phyloP scores from a whole-genome alignment of 2,329 filamentous ascomycete genomes.

The Furcasterigmium furcatum region DNA sequence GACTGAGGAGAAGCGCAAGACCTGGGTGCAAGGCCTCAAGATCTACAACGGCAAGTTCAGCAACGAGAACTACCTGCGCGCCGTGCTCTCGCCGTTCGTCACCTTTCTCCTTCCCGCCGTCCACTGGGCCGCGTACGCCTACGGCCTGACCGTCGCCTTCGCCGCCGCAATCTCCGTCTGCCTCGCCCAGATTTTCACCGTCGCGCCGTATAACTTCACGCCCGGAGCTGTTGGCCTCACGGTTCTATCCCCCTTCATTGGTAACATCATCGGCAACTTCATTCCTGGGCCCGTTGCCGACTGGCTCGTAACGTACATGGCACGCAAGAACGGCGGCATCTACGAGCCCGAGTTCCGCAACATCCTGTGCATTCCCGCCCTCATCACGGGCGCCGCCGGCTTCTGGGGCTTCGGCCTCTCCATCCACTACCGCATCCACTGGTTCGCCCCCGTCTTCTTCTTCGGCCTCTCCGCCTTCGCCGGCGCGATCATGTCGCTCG shows the following conservation, averaged over 20 bases:
- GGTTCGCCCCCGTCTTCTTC: conserved; percentile 51
- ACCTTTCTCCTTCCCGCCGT: not conserved
- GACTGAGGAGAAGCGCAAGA: not conserved
- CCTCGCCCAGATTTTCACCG: not conserved
- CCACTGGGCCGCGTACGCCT: not conserved
- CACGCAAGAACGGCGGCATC: not conserved
- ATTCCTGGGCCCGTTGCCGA: not conserved
- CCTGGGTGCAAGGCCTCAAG: not conserved
- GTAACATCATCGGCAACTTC: not conserved
- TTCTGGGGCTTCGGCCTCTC: not conserved
- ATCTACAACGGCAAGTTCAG: not conserved
- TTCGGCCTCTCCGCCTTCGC: conserved; percentile 64
- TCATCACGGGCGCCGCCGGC: conserved; percentile 6
- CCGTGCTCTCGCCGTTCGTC: not conserved
- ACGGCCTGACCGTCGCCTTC: not conserved
- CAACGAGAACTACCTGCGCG: not conserved
- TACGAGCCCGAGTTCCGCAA: conserved; percentile 85
- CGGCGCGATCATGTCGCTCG: conserved; percentile 29
- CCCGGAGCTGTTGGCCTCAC: not conserved
- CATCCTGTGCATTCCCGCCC: conserved; percentile 75
- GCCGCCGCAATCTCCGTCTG: not conserved
- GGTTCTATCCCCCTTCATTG: not conserved
- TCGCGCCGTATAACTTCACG: not conserved
- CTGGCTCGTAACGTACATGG: not conserved
- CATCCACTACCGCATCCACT: not conserved